phyloP scores from a whole-genome alignment of 2,329 filamentous ascomycete genomes.

The Penicillium palitans region DNA sequence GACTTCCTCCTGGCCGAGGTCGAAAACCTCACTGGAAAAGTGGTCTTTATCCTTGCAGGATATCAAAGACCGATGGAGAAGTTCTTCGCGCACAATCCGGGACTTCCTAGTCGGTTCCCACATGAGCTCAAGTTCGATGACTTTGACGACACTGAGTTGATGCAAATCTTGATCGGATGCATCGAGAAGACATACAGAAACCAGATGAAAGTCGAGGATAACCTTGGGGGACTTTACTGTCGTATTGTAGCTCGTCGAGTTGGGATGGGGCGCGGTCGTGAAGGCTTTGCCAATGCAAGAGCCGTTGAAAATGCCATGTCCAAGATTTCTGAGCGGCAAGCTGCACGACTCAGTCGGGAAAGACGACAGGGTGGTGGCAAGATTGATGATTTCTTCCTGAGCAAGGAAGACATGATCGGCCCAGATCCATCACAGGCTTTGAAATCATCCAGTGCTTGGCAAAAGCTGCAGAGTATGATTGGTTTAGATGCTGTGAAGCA shows the following conservation, averaged over 20 bases:
- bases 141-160: constrained; percentile 65
- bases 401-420: constrained; percentile 69
- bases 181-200: constrained; percentile 57
- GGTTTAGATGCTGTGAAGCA: constrained; percentile 65
- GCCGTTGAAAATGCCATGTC: constrained; percentile 64
- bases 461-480: constrained; percentile 57
- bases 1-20: constrained; percentile 72
- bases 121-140: constrained; percentile 66
- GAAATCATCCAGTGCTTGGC: constrained; percentile 56
- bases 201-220: constrained; percentile 61
- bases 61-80: constrained; percentile 74
- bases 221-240: constrained; percentile 60
- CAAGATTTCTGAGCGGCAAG: constrained; percentile 59
- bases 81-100: constrained; percentile 73
- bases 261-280: constrained; percentile 60
- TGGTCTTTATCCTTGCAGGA: constrained; percentile 72
- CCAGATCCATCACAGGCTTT: constrained; percentile 62
- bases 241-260: constrained; percentile 64
- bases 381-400: constrained; percentile 61
- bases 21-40: constrained; percentile 68
- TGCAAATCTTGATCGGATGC: constrained; percentile 58
- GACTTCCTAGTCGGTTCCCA: constrained; percentile 69
- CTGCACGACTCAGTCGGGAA: constrained; percentile 54
- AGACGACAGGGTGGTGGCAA: constrained; percentile 39
- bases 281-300: constrained; percentile 73